Base-by-base conservation (phyloP, 169 alveolate species). In the Plasmodium ovale region DNA sequence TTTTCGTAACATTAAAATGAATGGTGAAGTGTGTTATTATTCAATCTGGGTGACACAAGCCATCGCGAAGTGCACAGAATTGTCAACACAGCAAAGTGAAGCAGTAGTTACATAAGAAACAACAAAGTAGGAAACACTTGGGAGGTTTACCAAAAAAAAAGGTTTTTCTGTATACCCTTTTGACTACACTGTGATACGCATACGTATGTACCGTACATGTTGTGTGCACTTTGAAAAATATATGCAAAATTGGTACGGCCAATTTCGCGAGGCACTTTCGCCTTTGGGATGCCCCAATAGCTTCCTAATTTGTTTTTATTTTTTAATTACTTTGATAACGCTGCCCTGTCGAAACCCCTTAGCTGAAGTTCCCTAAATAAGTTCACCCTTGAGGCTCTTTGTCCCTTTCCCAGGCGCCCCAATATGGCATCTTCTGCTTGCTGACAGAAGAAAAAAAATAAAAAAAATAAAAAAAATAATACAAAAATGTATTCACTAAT, bases 361-460 rank as follows among this genome's bases (percentile, higher is more conserved):
- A 79, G 84, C 82, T 94, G 95, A 49, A 95, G 73, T 31, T 95
- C 97, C 39, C 95, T 85, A 27, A 94, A 60, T 35, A 95, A 92
- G 72, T 87, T 93, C 51, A 94, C 92, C 23, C 97, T 88, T 33
- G 95, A 88, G 9, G 94, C 94, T 16, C 97, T 74, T 59, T 95
- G 96, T 16, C 97, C 97, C 71, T 89, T 94, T 59, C 92, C 95
- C 6, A 95, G 94, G 42, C 94, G 87, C 3, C 94, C 94, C 88
- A 95, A 73, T 27, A 95, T 93, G 27, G 94, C 94, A 53, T 95
- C 97, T 68, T 95, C 97, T 47, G 95, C 96, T 60, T 92, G 95
- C 95, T 95, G 79, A 37, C 64, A 25, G 16, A 47, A 62, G n/a
- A 37, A 47, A 19, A 19, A 67, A 31, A 35, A 79, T 27, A 21